Base-by-base conservation (phyloP, 148 eudicot species). In the Persicaria tinctoria region DNA sequence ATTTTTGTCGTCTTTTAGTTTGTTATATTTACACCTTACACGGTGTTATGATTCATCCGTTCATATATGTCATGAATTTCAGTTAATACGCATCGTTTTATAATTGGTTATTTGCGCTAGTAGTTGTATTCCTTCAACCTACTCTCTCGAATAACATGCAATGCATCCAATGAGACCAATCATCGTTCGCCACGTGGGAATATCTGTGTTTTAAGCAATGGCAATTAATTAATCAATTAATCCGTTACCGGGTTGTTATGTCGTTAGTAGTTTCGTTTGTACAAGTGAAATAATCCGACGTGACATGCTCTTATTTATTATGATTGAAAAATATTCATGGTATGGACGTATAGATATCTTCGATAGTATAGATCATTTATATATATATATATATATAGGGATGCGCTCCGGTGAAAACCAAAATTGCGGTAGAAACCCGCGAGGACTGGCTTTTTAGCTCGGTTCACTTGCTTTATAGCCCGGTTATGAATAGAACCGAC, bases 61-160 rank as follows among this genome's bases (percentile, higher is more conserved):
- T 41, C 8, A 60, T 9, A 60, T 60, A 27, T 60, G 68, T 20
- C 68, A 60, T 60, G 68, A 17, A 66, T 66, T 41, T 41, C 70
- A 66, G 70, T 66, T 66, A 38, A 66, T 66, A 66, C 47, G 45
- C 69, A 63, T 63, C 69, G 2, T 63, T 46, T 27, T 63, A 27
- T 38, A 27, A 63, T 38, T 63, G 45, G 68, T 4, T 32, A 56
- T 56, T 14, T 17, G 4, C 0, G 45, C 5, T 10, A 45, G 46
- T 63, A 32, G 70, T 41, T 66, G 14, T 38, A 47, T 14, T 66
- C 44, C 5, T 66, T n/a, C 44, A 38, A 38, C 46, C 47, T 41
- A 38, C 46, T n/a, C 46, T 38, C 47, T 64, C 10, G 3, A 66
- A 66, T 8, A 5, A 66, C 48, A 47, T 32, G 44, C 70, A 66